Evolutionary conservation across 2,329 filamentous ascomycete genomes (phyloP), one percentile per base, ranked within the genome.

Genomic region (Fusarium sacchari): DNA sequence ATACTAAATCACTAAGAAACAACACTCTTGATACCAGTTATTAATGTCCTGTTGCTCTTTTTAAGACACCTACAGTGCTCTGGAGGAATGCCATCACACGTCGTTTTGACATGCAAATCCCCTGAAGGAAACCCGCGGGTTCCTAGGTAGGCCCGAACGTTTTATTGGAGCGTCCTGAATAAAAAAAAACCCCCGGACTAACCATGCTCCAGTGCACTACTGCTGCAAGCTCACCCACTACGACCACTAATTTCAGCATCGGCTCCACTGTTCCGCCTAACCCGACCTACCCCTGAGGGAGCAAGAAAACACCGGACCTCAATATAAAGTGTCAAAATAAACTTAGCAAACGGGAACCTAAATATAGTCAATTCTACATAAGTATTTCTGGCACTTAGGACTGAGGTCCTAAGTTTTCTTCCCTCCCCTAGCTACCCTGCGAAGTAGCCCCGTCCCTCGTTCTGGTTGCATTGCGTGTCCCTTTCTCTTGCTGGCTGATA

Each of bases 381-480:
- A 32, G 30, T 32, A 11, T 32, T 32, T 32, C 13, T 32, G 10
- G 12, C 30, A 32, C 13, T 2, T 32, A 32, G 4, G 30, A 32
- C 13, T 4, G 30, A 32, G 30, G 30, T 4, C 12, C 30, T 32
- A 5, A 12, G 30, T 32, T 32, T 32, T 32, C 30, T 32, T 32
- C 13, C 30, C 30, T 32, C 30, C 30, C 30, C 30, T 32, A 32
- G 30, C 12, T 32, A 14, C 60, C 40, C 57, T 57, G 60, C 61
- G 49, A 49, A 50, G 43, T 36, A 49, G 56, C 50, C 60, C 66
- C 55, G 34, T 55, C 53, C 59, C 50, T 72, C 68, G 74, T 72
- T 69, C 74, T 75, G 59, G 59, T 69, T 68, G 71, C 71, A 74
- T 74, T 77, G 75, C 75, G 71, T 76, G 64, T 76, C 72, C 72